Evolutionary conservation across 352 stramenopile species (phyloP), one percentile per base, ranked within the genome.

Genomic region (Phytophthora tentaculata): DNA sequence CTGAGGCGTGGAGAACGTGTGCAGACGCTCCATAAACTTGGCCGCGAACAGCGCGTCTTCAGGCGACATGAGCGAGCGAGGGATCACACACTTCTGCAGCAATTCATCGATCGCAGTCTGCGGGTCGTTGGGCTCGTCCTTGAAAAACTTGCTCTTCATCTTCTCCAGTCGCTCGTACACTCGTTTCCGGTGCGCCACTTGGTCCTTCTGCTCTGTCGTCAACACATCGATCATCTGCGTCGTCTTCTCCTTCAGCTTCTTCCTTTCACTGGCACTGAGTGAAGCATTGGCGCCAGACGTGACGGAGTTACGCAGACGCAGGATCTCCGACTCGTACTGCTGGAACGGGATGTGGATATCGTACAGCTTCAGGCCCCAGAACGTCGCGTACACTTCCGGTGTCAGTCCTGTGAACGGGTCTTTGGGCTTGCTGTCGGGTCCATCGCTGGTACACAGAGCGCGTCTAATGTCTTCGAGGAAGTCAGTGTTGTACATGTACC

Each of bases 361-460:
- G 60, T 96, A 96, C 32, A 96, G 66, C 47, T 86, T 91, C 52
- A 97, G 70, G 12, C 80, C 86, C 90, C 90, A 97, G 62, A 97
- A 97, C 47, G 79, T 94, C 23, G 85, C 77, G 52, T 92, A 96
- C 39, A 96, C 64, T 20, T 93, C 86, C 39, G 81, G 85, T 24
- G 84, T 88, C 71, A 94, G 81, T 28, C 84, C 88, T 16, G 73
- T 77, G 56, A 93, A 92, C 2, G 82, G 76, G 43, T 83, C 74
- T 41, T 79, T 73, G 29, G 41, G 39, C 3, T 76, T 69, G n/a
- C 47, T 53, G 5, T 71, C 64, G 8, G 59, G 19, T 47, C 28
- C 56, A 48, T 64, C 65, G 10, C 60, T 29, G 1, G 59, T 61
- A 13, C 59, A 61, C 26, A 94, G 62, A 3, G 86, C 83, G 1